phyloP scores from a whole-genome alignment of 2,329 filamentous ascomycete species.

The Diaporthe australafricana region DNA sequence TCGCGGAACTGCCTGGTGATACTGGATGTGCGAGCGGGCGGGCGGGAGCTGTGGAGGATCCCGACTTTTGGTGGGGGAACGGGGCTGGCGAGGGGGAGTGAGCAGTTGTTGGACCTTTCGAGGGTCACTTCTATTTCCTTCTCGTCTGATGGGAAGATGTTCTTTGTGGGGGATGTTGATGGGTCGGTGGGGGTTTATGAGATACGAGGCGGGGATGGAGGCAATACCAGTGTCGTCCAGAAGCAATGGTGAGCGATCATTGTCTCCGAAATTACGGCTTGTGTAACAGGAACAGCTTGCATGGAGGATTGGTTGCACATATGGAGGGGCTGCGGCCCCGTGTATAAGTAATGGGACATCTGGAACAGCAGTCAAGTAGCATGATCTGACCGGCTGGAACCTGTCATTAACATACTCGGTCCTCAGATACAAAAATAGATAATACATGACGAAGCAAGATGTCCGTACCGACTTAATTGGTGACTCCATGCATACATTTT shows the following conservation, averaged over 20 bases:
- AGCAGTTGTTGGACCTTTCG: constrained; percentile 48
- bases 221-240: background rate
- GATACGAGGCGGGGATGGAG: constrained; percentile 42
- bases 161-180: constrained; percentile 50
- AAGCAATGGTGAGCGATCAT: background rate
- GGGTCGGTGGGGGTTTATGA: constrained; percentile 52
- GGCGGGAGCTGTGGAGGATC: constrained; percentile 52
- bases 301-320: no score
- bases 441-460: no score
- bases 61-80: constrained; percentile 38
- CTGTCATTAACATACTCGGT: no score
- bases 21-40: constrained; percentile 50
- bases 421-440: no score
- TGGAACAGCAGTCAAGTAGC: no score
- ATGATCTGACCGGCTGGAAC: no score
- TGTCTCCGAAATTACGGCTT: no score
- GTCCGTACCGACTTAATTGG: no score
- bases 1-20: constrained; percentile 44
- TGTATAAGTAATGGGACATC: no score
- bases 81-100: constrained; percentile 45
- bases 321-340: no score
- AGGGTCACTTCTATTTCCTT: constrained; percentile 52
- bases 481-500: no score
- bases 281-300: background rate
- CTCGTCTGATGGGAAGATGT: constrained; percentile 50